Conservation (phyloP, 2,329 filamentous ascomycete species). For the Acrodontium crateriforme region DNA sequence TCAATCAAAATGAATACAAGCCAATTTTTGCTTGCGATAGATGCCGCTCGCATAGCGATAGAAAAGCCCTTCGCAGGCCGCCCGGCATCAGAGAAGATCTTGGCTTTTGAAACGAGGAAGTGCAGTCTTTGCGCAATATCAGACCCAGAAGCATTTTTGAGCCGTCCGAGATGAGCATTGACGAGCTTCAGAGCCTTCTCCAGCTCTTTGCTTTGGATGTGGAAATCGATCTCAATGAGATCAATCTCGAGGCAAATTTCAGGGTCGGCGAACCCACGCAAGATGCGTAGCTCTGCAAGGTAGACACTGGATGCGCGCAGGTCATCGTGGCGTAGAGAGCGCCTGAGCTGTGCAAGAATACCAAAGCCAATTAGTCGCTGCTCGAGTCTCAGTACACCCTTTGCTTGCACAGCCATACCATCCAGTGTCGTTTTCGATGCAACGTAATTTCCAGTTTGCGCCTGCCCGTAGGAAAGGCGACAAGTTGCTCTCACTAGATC, state of each 20-base stretch:
- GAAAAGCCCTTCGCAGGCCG: slow-evolving; percentile 64
- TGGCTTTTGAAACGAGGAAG: slow-evolving; percentile 59
- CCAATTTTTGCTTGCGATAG: slow-evolving; percentile 55
- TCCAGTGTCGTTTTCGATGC: slow-evolving; percentile 50
- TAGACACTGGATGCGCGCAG: slow-evolving; percentile 43
- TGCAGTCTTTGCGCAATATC: slow-evolving; percentile 54
- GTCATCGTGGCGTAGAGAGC: slow-evolving; percentile 49
- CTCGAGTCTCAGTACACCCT: slow-evolving; percentile 62
- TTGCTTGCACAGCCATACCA: slow-evolving; percentile 43
- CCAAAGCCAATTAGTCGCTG: slow-evolving; percentile 59
- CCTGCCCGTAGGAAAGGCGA: slow-evolving; percentile 52
- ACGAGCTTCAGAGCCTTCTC: slow-evolving; percentile 40
- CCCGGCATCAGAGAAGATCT: slow-evolving; percentile 53
- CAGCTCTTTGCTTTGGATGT: slow-evolving; percentile 40
- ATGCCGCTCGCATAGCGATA: slow-evolving; percentile 59
- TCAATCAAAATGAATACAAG: slow-evolving; percentile 60
- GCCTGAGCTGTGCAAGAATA: slow-evolving; percentile 50
- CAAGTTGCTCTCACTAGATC: slow-evolving; percentile 66
- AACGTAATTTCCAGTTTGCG: slow-evolving; percentile 55
- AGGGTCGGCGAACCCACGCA: slow-evolving; percentile 31
- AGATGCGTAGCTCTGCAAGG: slow-evolving; percentile 41
- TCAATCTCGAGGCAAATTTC: slow-evolving; percentile 47
- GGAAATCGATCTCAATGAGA: slow-evolving; percentile 46
- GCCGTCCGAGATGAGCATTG: slow-evolving; percentile 35
- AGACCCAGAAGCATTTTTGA: slow-evolving; percentile 29